These are phyloP conservation scores for Mycena belliarum DNA, from an alignment of 768 basidiomycete species.

Conservation along the genomic window DNA sequence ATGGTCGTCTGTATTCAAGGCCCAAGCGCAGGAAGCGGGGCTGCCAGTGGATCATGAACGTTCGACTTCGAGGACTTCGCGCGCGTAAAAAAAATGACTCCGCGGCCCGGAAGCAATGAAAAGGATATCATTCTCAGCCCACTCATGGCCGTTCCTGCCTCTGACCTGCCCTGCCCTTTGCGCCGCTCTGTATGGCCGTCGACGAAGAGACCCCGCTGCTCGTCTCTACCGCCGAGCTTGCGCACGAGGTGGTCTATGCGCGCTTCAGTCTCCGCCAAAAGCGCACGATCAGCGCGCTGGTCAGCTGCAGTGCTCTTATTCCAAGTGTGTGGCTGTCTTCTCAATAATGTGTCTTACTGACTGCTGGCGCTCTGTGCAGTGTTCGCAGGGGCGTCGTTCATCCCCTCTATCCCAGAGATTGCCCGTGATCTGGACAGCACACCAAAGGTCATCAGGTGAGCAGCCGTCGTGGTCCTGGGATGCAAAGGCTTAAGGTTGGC, in stretches of 20 bases:
- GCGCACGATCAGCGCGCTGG: slow-evolving; percentile 53
- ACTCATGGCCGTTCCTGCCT: no score
- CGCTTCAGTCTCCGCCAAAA: slow-evolving; percentile 59
- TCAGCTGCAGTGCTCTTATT: slow-evolving; percentile 62
- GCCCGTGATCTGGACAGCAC: slow-evolving; percentile 64
- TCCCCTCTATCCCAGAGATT: slow-evolving; percentile 76
- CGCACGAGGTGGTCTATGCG: slow-evolving; percentile 47
- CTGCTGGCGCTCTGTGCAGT: slow-evolving; percentile 40
- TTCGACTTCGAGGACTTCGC: no score
- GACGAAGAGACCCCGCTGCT: slow-evolving; percentile 39
- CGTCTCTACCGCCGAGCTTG: not conserved
- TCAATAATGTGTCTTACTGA: not conserved
- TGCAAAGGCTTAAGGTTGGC: no score
- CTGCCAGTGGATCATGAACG: no score
- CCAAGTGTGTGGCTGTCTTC: slow-evolving; percentile 43
- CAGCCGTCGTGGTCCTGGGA: not conserved
- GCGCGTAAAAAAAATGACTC: no score
- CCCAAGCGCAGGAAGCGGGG: no score
- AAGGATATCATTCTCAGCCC: no score
- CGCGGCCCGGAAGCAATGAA: no score
- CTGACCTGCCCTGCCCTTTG: no score
- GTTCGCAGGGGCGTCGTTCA: slow-evolving; percentile 67
- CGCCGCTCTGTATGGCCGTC: not conserved
- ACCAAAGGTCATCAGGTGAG: slow-evolving; percentile 56
- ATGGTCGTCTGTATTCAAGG: no score